Base-by-base conservation (phyloP, 352 stramenopile species). In the Pythium graminicola region DNA sequence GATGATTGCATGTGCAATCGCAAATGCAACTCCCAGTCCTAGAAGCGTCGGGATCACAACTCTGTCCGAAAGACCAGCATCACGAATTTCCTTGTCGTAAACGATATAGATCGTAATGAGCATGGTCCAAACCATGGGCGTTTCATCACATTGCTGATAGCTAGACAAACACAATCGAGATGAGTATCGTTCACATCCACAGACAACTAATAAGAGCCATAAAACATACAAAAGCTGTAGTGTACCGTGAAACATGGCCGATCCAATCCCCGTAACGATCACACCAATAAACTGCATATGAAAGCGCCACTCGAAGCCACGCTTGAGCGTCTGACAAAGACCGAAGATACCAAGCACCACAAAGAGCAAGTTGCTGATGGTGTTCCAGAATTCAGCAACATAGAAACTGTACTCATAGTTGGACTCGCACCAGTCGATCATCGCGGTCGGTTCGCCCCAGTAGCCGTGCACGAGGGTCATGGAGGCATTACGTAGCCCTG, bases 381-480 rank as follows among this genome's bases (percentile, higher is more conserved):
- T 92, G 72, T 95, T 95, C 80, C 82, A 93, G 65, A 88, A 91
- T 67, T 95, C 84, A 51, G 84, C 84, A 26, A 95, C 68, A 55
- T 92, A 95, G 47, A 62, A 72, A 50, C 62, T 84, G 65, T 84
- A 59, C 60, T 82, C 50, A 54, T 95, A 95, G 64, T 95, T 90
- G 57, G 32, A 51, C 65, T 95, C 84, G 56, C 84, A 95, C 84
- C 84, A 95, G 64, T 95, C 79, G 51, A 93, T 86, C 11, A 75
- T 89, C 28, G 84, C 73, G n/a, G 79, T 90, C 11, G 75, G 65
- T 1, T 64, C 33, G 0, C 82, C 84, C 84, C 84, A 95, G 54
- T 40, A 53, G 17, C 45, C 35, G n/a, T 43, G 36, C 5, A 43
- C 14, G 14, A 43, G 5, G 14, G 22, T 20, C 36, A 43, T 43